phyloP scores from a whole-genome alignment of 176 grass and related monocot genomes.

The Musa itinerans region DNA sequence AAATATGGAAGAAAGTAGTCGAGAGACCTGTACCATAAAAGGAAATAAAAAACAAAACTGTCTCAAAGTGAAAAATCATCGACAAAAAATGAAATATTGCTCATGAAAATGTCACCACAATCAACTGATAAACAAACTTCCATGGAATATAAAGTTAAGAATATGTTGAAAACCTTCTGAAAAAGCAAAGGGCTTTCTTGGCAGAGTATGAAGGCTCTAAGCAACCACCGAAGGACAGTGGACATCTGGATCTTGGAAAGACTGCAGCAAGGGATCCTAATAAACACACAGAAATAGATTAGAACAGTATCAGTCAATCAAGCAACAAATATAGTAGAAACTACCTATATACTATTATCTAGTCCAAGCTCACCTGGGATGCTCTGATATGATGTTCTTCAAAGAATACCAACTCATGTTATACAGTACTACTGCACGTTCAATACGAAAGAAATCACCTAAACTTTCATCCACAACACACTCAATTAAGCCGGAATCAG shows the following conservation, averaged over 20 bases:
- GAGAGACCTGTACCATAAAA: constrained; percentile 47
- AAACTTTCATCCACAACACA: constrained; percentile 37
- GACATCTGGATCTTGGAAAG: constrained; percentile 47
- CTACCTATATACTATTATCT: background rate
- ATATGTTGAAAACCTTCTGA: constrained; percentile 52
- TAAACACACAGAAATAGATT: constrained; percentile 14
- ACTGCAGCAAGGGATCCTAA: constrained; percentile 48
- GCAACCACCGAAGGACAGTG: constrained; percentile 54
- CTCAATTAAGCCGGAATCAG: constrained; percentile 32
- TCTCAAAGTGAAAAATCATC: background rate
- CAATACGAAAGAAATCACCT: constrained; percentile 38
- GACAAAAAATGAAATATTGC: constrained; percentile 9
- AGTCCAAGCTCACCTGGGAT: constrained; percentile 40
- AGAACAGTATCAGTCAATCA: background rate
- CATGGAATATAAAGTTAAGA: background rate
- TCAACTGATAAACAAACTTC: background rate
- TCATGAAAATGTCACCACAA: constrained; percentile 8
- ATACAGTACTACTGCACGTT: constrained; percentile 61
- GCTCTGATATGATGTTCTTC: constrained; percentile 46
- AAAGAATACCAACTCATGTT: constrained; percentile 60
- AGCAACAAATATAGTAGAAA: constrained; percentile 1
- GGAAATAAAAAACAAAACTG: constrained; percentile 12
- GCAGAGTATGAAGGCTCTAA: constrained; percentile 66
- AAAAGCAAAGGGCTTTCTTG: constrained; percentile 49
- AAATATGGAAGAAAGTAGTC: constrained; percentile 57